phyloP scores from a whole-genome alignment of 306 rosid species.

The Abrus pulchellus region DNA sequence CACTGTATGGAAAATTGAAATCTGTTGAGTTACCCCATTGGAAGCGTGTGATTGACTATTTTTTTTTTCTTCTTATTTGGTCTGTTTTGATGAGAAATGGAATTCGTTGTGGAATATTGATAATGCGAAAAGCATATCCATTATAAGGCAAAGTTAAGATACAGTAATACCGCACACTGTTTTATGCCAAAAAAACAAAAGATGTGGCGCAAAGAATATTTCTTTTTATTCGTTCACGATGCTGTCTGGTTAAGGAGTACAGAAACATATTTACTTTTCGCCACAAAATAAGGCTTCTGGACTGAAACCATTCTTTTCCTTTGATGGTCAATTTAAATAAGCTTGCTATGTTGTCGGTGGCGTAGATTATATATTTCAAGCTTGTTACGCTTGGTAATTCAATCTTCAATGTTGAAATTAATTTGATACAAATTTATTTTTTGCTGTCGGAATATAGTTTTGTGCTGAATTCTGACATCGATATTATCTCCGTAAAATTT shows the following conservation, averaged over 20 bases:
- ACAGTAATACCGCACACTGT: neutral
- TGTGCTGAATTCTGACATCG: neutral
- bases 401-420: neutral
- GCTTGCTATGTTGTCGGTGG: neutral
- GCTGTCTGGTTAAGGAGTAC: neutral
- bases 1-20: neutral
- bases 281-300: neutral
- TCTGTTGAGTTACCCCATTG: neutral
- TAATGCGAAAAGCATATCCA: slow-evolving; percentile 33
- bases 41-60: neutral
- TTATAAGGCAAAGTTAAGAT: neutral
- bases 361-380: neutral
- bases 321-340: slow-evolving; percentile 11
- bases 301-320: neutral
- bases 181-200: neutral
- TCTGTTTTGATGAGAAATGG: neutral
- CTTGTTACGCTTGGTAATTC: neutral
- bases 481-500: neutral
- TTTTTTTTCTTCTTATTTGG: neutral
- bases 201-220: slow-evolving; percentile 4
- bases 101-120: slow-evolving; percentile 18
- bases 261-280: neutral
- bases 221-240: slow-evolving; percentile 14
- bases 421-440: neutral
- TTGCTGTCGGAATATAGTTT: too few relatives aligned